Conservation (phyloP, 495 filamentous ascomycete species). For the Penicillium bialowiezense region DNA sequence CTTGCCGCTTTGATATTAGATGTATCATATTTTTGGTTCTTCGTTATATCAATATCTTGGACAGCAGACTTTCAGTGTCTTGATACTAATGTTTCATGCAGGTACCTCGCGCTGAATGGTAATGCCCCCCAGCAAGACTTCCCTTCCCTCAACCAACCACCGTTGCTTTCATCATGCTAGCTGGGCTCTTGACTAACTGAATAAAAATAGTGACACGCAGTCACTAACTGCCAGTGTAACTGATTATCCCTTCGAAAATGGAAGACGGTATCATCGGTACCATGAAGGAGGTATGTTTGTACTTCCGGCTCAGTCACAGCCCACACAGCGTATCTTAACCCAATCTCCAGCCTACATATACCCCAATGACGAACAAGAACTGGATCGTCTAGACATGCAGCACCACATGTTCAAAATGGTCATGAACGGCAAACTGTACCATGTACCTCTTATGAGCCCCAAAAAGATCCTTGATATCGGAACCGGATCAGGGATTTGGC, state of each 20-base stretch:
- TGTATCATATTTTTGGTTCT: background rate
- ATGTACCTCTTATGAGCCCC: constrained; percentile 58
- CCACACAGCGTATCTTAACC: constrained; percentile 11
- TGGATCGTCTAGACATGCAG: constrained; percentile 57
- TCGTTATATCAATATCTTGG: background rate
- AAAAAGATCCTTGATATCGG: constrained; percentile 64
- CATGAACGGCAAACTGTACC: constrained; percentile 51
- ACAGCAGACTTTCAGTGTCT: background rate
- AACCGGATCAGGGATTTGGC: constrained; percentile 71
- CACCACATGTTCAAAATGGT: constrained; percentile 57
- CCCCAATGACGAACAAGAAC: constrained; percentile 56
- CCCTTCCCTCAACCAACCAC: background rate
- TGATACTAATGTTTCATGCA: constrained; percentile 24
- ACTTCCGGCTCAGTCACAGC: background rate
- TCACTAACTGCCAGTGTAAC: constrained; percentile 50
- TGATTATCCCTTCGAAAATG: constrained; percentile 54
- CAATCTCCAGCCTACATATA: constrained; percentile 45
- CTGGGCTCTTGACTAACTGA: constrained; percentile 6
- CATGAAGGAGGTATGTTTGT: constrained; percentile 50
- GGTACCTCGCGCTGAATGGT: constrained; percentile 24
- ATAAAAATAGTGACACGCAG: constrained; percentile 40
- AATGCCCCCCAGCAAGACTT: background rate
- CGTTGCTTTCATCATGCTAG: background rate
- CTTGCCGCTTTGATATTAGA: background rate
- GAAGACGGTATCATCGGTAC: constrained; percentile 55